Evolutionary conservation across 768 basidiomycete species (phyloP).

Genomic region (Tulasnella sp.): DNA sequence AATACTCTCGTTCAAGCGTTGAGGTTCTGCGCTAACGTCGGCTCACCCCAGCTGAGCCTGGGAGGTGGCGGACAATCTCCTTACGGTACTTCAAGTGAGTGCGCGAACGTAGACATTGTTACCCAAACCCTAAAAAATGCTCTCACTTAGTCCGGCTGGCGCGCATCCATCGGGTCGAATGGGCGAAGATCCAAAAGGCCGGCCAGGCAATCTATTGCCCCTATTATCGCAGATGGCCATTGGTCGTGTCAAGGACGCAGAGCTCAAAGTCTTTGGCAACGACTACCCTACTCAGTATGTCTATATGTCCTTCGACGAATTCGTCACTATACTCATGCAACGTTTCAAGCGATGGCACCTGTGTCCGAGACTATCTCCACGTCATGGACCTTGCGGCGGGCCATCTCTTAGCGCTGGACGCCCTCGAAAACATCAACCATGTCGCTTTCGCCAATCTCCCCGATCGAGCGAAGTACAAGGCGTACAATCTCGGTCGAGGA

Average conservation of each 20-base stretch:
- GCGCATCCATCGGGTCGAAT: slow-evolving; percentile 94
- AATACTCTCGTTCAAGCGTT: slow-evolving; percentile 41
- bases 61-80: slow-evolving; percentile 78
- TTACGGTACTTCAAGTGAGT: slow-evolving; percentile 95
- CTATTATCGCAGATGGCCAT: slow-evolving; percentile 93
- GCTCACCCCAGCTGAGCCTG: slow-evolving; percentile 60
- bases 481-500: slow-evolving; percentile 96
- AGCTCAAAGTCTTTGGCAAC: slow-evolving; percentile 88
- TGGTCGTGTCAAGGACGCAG: slow-evolving; percentile 74
- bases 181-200: slow-evolving; percentile 95
- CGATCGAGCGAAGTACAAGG: slow-evolving; percentile 69
- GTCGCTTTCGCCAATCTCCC: slow-evolving; percentile 57
- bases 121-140: slow-evolving; percentile 20
- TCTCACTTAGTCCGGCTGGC: slow-evolving; percentile 78
- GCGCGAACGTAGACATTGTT: background rate
- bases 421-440: slow-evolving; percentile 62
- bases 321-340: background rate
- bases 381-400: slow-evolving; percentile 94
- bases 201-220: slow-evolving; percentile 93
- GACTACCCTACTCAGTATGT: slow-evolving; percentile 92
- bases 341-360: slow-evolving; percentile 80
- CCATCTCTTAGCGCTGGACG: slow-evolving; percentile 88
- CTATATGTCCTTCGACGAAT: too few species aligned
- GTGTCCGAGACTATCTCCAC: slow-evolving; percentile 94
- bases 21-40: background rate